Conservation (phyloP, 441 rosid genomes). For the Mallotus japonicus region DNA sequence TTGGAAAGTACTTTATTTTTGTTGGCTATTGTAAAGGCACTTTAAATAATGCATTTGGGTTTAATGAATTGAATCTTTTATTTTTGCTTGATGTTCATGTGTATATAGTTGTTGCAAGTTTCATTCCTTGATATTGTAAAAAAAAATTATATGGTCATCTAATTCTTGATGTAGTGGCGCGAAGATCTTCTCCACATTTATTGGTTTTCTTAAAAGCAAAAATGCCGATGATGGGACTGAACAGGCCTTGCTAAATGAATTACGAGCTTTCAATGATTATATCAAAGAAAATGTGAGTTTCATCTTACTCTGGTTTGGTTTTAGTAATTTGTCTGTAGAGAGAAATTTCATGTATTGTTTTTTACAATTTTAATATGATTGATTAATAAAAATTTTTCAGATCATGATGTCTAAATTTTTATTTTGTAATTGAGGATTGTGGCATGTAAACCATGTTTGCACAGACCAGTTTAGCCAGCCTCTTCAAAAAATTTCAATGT, state of each 20-base stretch:
- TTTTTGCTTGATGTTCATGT: not conserved
- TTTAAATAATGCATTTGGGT: not conserved
- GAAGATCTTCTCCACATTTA: conserved; percentile 82
- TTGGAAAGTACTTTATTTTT: no score
- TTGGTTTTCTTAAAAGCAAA: conserved; percentile 91
- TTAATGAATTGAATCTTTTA: no score
- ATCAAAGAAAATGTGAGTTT: conserved; percentile 43
- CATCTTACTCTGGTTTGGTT: not conserved
- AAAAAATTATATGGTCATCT: not conserved
- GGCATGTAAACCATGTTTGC: not conserved
- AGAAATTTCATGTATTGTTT: not conserved
- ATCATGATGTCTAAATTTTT: not conserved
- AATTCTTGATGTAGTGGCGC: conserved; percentile 59
- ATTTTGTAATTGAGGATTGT: not conserved
- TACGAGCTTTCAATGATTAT: conserved; percentile 58
- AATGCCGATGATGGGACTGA: conserved; percentile 78
- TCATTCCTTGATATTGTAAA: not conserved
- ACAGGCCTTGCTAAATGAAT: conserved; percentile 67
- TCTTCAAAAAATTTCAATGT: not conserved
- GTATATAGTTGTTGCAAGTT: not conserved
- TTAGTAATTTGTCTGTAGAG: not conserved
- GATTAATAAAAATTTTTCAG: not conserved
- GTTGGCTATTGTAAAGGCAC: not conserved
- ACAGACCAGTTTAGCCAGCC: not conserved
- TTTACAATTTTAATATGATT: not conserved